Evolutionary conservation across 768 basidiomycete species (phyloP).

Genomic region (Macrolepiota fuliginosa): DNA sequence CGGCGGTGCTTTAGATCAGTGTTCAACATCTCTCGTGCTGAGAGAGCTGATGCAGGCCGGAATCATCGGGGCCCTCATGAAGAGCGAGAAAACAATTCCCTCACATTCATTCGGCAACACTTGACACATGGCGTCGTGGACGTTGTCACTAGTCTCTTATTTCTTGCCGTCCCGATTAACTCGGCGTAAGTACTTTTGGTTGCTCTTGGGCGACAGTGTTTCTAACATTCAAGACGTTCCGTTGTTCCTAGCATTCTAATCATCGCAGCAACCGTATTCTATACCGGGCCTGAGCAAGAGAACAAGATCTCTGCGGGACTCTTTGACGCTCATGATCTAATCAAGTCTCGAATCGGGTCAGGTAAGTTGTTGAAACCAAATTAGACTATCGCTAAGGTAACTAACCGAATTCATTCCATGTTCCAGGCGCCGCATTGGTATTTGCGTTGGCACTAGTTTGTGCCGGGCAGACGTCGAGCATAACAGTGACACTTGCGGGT

Average conservation of each 20-base stretch:
- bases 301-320: conserved; percentile 51
- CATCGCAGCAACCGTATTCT: conserved; percentile 72
- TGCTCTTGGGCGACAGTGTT: background rate
- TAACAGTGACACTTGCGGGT: conserved; percentile 77
- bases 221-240: background rate
- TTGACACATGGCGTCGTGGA: conserved; percentile 57
- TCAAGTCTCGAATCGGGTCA: conserved; percentile 52
- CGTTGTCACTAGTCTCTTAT: conserved; percentile 55
- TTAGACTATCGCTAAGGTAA: background rate
- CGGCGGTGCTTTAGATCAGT: conserved; percentile 19
- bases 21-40: conserved; percentile 30
- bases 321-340: conserved; percentile 70
- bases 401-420: background rate
- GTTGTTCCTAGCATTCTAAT: conserved; percentile 57
- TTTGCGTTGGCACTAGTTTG: conserved; percentile 77
- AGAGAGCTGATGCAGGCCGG: conserved; percentile 26
- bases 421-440: conserved; percentile 57
- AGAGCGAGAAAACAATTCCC: conserved; percentile 46
- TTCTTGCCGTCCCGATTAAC: conserved; percentile 76
- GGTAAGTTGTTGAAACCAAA: conserved; percentile 32
- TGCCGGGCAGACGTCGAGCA: conserved; percentile 73
- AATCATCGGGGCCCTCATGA: conserved; percentile 37
- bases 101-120: conserved; percentile 48
- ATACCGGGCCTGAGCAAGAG: conserved; percentile 30
- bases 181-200: conserved; percentile 42